These are phyloP conservation scores for Podaxis sp. DNA, from an alignment of 768 basidiomycete species.

Conservation along the genomic window DNA sequence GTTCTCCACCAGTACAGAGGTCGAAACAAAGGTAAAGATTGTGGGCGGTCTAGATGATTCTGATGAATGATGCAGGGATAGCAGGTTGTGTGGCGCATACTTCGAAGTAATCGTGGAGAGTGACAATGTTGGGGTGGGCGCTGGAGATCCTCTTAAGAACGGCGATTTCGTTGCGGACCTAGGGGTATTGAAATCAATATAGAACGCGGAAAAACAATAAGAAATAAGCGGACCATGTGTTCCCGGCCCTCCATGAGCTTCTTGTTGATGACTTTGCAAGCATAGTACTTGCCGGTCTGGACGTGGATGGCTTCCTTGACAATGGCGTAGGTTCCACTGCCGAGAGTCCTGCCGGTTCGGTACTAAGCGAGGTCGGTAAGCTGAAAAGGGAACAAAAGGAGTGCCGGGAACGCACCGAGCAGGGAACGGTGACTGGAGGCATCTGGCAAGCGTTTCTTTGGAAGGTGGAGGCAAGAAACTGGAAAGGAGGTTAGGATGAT, in stretches of 20 bases:
- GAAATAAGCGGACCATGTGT: conserved; percentile 73
- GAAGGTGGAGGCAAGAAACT: conserved; percentile 12
- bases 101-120: conserved; percentile 95
- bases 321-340: conserved; percentile 93
- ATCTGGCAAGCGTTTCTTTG: background rate
- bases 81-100: conserved; percentile 34
- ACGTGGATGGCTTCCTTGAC: conserved; percentile 95
- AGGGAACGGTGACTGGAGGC: conserved; percentile 41
- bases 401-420: conserved; percentile 32
- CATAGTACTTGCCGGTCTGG: conserved; percentile 89
- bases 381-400: conserved; percentile 8
- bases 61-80: background rate
- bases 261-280: conserved; percentile 99
- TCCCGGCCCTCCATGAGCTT: conserved; percentile 97
- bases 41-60: conserved; percentile 65
- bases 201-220: conserved; percentile 4
- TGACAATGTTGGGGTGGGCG: conserved; percentile 88
- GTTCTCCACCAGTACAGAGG: conserved; percentile 94
- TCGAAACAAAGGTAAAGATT: conserved; percentile 96
- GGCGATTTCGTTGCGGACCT: conserved; percentile 97
- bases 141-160: conserved; percentile 93
- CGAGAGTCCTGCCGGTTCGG: conserved; percentile 83
- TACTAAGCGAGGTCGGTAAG: conserved; percentile 45
- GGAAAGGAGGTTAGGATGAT: background rate
- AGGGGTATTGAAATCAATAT: conserved; percentile 5